Conservation (phyloP, 2,329 filamentous ascomycete species). For the Piedraia hortae region DNA sequence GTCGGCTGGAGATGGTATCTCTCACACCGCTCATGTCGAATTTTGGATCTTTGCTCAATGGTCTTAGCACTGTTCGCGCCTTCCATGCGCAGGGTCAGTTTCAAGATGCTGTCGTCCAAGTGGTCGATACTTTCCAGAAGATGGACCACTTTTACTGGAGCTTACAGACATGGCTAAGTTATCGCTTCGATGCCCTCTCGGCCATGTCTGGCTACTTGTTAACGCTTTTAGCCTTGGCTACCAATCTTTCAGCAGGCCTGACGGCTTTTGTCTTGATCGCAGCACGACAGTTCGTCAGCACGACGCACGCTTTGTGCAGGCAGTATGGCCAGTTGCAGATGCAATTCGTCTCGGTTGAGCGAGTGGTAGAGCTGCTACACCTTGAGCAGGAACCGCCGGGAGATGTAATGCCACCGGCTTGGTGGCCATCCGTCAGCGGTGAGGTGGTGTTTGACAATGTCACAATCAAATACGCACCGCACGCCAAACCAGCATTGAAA, state of each 20-base stretch:
- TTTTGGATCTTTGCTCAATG: constrained; percentile 66
- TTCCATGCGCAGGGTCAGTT: constrained; percentile 57
- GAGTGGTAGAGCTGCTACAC: constrained; percentile 54
- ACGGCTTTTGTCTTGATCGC: constrained; percentile 62
- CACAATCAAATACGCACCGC: constrained; percentile 52
- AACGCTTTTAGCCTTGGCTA: constrained; percentile 46
- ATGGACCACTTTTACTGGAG: constrained; percentile 93
- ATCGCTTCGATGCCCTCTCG: constrained; percentile 47
- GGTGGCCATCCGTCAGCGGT: constrained; percentile 47
- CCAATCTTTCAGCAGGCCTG: constrained; percentile 46
- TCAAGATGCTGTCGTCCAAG: constrained; percentile 49
- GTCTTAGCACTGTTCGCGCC: constrained; percentile 62
- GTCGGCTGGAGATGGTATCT: constrained; percentile 70
- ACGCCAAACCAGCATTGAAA: constrained; percentile 44
- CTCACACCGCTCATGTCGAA: constrained; percentile 75
- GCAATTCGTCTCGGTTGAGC: constrained; percentile 74
- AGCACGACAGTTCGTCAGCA: constrained; percentile 37
- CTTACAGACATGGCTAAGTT: constrained; percentile 60
- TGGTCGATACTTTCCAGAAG: constrained; percentile 71
- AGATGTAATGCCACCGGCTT: constrained; percentile 37
- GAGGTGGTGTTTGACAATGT: constrained; percentile 52
- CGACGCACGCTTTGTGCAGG: constrained; percentile 48
- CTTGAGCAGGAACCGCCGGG: constrained; percentile 50
- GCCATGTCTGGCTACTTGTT: constrained; percentile 46
- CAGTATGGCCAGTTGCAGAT: constrained; percentile 68